Percentiles rank a stretch among this genome's conserved stretches.
Conservation (phyloP, 2,329 filamentous ascomycete genomes). For the Aphanoascus verrucosus region DNA sequence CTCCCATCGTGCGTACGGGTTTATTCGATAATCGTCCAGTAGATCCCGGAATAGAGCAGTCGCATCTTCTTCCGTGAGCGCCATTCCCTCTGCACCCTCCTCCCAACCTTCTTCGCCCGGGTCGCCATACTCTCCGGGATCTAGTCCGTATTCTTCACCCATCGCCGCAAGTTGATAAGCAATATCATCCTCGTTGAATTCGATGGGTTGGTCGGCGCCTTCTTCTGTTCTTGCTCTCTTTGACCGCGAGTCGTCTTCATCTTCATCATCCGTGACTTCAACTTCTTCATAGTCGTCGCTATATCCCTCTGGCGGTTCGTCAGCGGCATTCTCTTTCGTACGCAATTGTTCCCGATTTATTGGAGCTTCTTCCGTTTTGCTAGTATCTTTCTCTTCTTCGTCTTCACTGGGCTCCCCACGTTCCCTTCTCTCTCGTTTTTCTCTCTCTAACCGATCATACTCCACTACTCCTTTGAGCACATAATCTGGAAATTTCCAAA, state of each 20-base stretch:
- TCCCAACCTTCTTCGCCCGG: constrained; percentile 41
- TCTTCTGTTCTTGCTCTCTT: constrained; percentile 45
- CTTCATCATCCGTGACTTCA: constrained; percentile 55
- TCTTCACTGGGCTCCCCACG: constrained; percentile 21
- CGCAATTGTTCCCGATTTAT: constrained; percentile 1
- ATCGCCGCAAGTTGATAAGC: constrained; percentile 83
- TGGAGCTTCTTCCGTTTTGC: constrained; percentile 7
- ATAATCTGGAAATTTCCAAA: constrained; percentile 88
- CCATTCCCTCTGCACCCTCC: constrained; percentile 58
- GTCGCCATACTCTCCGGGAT: constrained; percentile 65
- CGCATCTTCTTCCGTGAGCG: constrained; percentile 64
- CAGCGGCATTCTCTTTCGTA: neutral
- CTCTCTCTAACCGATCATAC: constrained; percentile 62
- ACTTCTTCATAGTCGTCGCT: constrained; percentile 69
- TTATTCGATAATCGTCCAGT: constrained; percentile 69
- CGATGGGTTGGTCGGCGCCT: constrained; percentile 45
- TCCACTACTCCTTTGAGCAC: constrained; percentile 63
- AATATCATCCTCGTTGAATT: constrained; percentile 91
- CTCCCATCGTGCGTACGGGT: constrained; percentile 85
- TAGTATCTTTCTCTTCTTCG: constrained; percentile 12
- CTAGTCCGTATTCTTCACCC: constrained; percentile 72
- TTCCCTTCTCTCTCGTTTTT: constrained; percentile 50
- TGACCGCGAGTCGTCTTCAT: constrained; percentile 39
- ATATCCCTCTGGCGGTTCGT: constrained; percentile 34
- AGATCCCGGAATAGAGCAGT: constrained; percentile 72